phyloP scores from a whole-genome alignment of 1,284 basidiomycete species.

The Apiotrichum veenhuisii region DNA sequence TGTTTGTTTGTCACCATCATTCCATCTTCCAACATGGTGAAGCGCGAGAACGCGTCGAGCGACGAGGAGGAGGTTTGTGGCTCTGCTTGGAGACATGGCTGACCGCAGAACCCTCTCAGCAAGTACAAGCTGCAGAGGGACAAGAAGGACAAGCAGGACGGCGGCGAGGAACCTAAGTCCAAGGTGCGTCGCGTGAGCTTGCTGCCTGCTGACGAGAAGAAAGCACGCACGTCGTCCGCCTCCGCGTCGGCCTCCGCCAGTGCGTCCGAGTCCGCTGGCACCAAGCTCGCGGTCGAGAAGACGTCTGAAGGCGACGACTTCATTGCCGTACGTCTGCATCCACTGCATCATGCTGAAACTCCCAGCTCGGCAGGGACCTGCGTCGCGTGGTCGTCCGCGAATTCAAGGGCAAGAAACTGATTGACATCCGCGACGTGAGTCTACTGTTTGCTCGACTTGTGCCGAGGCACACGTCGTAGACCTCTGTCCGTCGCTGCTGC shows the following conservation, averaged over 20 bases:
- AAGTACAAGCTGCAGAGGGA: neutral
- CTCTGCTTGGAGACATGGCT: neutral
- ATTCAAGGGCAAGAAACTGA: constrained; percentile 64
- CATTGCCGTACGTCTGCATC: constrained; percentile 2
- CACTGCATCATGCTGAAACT: neutral
- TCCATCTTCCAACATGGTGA: neutral
- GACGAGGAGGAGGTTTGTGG: neutral
- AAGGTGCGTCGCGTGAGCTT: neutral
- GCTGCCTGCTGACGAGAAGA: neutral
- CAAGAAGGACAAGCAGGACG: neutral
- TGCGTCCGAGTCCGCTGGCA: neutral
- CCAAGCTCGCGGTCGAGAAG: neutral
- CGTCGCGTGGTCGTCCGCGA: constrained; percentile 63
- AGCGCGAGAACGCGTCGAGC: neutral
- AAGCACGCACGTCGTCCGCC: neutral
- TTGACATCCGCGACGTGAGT: constrained; percentile 69
- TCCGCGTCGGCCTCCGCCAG: neutral
- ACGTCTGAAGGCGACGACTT: constrained; percentile 10
- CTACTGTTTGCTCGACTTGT: neutral
- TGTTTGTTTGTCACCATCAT: too few species aligned
- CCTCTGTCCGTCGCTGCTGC: too few species aligned
- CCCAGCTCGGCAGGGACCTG: constrained; percentile 52
- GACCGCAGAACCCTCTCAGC: neutral
- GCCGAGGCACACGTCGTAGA: too few species aligned
- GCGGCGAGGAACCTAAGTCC: neutral